phyloP scores from a whole-genome alignment of 1,139 yeast genomes.

The Hemisphaericaspora lyxosophila region DNA sequence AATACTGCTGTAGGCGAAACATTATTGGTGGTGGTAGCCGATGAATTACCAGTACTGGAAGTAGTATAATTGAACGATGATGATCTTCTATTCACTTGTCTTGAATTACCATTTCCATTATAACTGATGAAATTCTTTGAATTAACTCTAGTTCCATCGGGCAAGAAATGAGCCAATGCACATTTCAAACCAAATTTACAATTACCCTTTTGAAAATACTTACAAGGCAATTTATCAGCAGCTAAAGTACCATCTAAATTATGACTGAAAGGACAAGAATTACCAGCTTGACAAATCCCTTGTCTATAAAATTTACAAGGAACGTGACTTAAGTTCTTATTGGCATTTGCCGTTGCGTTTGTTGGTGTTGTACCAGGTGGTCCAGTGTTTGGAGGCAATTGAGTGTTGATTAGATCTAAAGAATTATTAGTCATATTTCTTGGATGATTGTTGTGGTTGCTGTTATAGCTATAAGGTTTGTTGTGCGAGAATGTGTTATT shows the following conservation, averaged over 20 bases:
- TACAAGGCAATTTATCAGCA: constrained; percentile 77
- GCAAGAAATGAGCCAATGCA: constrained; percentile 86
- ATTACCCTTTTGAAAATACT: constrained; percentile 90
- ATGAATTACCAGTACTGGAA: constrained; percentile 3
- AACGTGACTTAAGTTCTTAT: constrained; percentile 72
- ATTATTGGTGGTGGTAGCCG: constrained; percentile 14
- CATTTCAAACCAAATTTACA: constrained; percentile 93
- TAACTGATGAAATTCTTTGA: constrained; percentile 30
- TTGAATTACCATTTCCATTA: constrained; percentile 11
- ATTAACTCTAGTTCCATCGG: constrained; percentile 84
- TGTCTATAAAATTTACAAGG: constrained; percentile 92
- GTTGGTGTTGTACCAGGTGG: constrained; percentile 35
- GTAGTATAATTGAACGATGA: constrained; percentile 3
- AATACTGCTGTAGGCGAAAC: constrained; percentile 1
- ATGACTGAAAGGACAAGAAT: constrained; percentile 89
- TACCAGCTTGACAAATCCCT: constrained; percentile 94
- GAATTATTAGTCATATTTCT: constrained; percentile 2
- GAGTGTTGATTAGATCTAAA: constrained; percentile 8
- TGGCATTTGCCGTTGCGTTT: constrained; percentile 7
- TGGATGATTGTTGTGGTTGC: constrained; percentile 2
- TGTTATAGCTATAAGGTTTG: no score
- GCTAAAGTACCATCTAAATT: constrained; percentile 57
- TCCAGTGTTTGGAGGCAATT: constrained; percentile 43
- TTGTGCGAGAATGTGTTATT: no score
- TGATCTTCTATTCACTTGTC: constrained; percentile 4